Conservation (phyloP, 805 yeast genomes). For the Starmerella davenportii region DNA sequence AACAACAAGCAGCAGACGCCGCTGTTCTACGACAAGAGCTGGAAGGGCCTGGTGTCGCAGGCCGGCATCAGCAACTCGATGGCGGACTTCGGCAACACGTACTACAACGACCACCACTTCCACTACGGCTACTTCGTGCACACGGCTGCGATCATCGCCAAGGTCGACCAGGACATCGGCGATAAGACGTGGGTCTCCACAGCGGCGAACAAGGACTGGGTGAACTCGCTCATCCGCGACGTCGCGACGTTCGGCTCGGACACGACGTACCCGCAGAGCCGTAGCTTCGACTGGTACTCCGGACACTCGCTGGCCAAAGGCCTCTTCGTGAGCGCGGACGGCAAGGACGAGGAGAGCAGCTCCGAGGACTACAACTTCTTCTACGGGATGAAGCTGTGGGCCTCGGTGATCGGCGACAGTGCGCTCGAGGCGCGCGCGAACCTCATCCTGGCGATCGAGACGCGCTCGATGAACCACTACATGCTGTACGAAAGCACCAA, state of each 20-base stretch:
- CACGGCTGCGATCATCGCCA: slow-evolving; percentile 65
- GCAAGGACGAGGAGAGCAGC: slow-evolving; percentile 53
- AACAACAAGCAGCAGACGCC: slow-evolving; percentile 54
- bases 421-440: slow-evolving; percentile 38
- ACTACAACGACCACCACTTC: slow-evolving; percentile 75
- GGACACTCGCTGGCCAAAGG: slow-evolving; percentile 72
- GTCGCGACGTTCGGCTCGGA: slow-evolving; percentile 40
- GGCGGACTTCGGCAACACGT: slow-evolving; percentile 61
- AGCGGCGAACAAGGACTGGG: slow-evolving; percentile 32
- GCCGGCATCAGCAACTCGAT: slow-evolving; percentile 24
- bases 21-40: slow-evolving; percentile 57
- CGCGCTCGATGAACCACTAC: slow-evolving; percentile 38
- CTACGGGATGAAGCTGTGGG: slow-evolving; percentile 59
- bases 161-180: slow-evolving; percentile 37
- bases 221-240: slow-evolving; percentile 45
- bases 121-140: slow-evolving; percentile 72
- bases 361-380: slow-evolving; percentile 56
- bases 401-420: slow-evolving; percentile 33
- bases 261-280: slow-evolving; percentile 40
- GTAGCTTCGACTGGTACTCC: slow-evolving; percentile 51
- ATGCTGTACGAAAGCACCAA: slow-evolving; percentile 34
- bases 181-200: slow-evolving; percentile 29
- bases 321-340: slow-evolving; percentile 41
- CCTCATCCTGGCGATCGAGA: slow-evolving; percentile 40
- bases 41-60: slow-evolving; percentile 27